Percentiles rank a stretch among this genome's conserved stretches.
Conservation (phyloP, 371 early-diverging fungal genomes). For the Mortierella sp. region DNA sequence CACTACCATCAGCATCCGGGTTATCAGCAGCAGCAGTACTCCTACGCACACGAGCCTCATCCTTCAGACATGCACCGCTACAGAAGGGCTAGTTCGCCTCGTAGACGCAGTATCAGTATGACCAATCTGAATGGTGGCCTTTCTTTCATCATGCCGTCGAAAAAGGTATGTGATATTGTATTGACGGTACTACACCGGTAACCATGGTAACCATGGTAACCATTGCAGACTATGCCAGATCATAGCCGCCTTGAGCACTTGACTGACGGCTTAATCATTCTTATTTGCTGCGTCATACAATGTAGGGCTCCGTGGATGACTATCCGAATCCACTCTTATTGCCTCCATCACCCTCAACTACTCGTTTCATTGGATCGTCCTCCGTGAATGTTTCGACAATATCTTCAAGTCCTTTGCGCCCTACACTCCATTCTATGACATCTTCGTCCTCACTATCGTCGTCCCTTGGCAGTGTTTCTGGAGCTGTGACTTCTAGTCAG, state of each 20-base stretch:
- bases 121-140: conserved; percentile 47
- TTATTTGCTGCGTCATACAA: background rate
- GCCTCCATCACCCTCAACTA: conserved; percentile 47
- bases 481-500: conserved; percentile 15
- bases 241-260: conserved; percentile 9
- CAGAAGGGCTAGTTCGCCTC: conserved; percentile 49
- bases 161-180: conserved; percentile 30
- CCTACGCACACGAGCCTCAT: conserved; percentile 29
- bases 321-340: conserved; percentile 49
- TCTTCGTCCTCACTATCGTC: conserved; percentile 53
- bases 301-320: conserved; percentile 40
- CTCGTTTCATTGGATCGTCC: conserved; percentile 42
- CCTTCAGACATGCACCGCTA: conserved; percentile 32
- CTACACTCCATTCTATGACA: conserved; percentile 41
- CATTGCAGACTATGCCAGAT: background rate
- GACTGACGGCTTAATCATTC: conserved; percentile 1
- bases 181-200: background rate
- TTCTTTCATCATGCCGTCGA: conserved; percentile 45
- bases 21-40: conserved; percentile 43
- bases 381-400: conserved; percentile 23
- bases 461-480: conserved; percentile 43
- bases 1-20: conserved; percentile 26
- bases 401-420: conserved; percentile 49
- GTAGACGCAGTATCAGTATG: conserved; percentile 53
- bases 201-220: too few relatives aligned